Conservation (phyloP, 169 alveolate species). For the Condylostoma magnum region DNA sequence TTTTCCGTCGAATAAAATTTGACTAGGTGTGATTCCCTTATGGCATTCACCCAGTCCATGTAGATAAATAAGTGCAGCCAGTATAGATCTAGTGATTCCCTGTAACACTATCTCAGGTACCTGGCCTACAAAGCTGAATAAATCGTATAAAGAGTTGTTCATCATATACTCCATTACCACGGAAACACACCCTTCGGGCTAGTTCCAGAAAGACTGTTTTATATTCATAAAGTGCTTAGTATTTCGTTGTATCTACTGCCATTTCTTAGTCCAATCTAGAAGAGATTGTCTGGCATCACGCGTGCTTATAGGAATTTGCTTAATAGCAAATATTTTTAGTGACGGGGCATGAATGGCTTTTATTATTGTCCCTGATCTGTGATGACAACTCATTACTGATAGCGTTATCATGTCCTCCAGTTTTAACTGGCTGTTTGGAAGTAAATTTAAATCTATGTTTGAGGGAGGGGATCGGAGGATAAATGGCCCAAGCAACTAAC, state of each 20-base stretch:
- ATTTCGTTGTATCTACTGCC: constrained; percentile 38
- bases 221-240: constrained; percentile 29
- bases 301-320: constrained; percentile 37
- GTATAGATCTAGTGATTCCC: constrained; percentile 16
- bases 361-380: constrained; percentile 36
- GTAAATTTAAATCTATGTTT: too few species aligned
- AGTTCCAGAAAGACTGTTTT: constrained; percentile 45
- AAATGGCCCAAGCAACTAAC: not conserved
- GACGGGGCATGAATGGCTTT: constrained; percentile 59
- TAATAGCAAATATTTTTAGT: constrained; percentile 36
- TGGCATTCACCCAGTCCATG: constrained; percentile 33
- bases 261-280: constrained; percentile 38
- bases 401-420: constrained; percentile 56
- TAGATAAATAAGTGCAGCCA: constrained; percentile 22
- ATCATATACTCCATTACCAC: constrained; percentile 41
- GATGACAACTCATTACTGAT: constrained; percentile 30
- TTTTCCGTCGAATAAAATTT: constrained; percentile 40
- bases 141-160: constrained; percentile 39
- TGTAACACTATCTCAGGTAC: constrained; percentile 42
- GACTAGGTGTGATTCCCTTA: constrained; percentile 41
- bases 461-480: too few species aligned
- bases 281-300: constrained; percentile 28
- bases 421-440: constrained; percentile 11
- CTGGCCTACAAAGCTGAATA: constrained; percentile 38
- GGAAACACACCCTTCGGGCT: constrained; percentile 56